Conservation (phyloP, 2,329 filamentous ascomycete genomes). For the Graphilbum fragrans region DNA sequence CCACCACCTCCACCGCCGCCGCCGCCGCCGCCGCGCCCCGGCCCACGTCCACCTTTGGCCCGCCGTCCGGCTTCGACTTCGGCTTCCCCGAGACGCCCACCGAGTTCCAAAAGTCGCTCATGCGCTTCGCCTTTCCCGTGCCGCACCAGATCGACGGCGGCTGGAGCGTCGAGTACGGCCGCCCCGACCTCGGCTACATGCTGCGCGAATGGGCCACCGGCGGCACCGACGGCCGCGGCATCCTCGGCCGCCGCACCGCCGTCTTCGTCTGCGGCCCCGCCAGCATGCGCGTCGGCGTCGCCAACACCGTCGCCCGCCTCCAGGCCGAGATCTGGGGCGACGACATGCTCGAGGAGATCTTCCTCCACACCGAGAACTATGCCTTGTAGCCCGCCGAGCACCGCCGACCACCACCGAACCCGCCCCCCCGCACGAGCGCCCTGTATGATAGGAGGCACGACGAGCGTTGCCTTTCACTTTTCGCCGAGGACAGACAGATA, state of each 20-base stretch:
- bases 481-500: no score
- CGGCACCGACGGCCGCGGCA: conserved; percentile 51
- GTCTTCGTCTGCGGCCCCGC: conserved; percentile 90
- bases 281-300: conserved; percentile 76
- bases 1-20: conserved; percentile 5
- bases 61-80: conserved; percentile 57
- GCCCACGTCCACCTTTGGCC: conserved; percentile 45
- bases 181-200: conserved; percentile 80
- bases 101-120: conserved; percentile 77
- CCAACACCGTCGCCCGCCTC: conserved; percentile 69
- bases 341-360: conserved; percentile 74
- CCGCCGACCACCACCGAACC: no score
- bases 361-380: conserved; percentile 91
- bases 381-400: no score
- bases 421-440: no score
- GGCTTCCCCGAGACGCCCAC: conserved; percentile 77
- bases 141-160: conserved; percentile 59
- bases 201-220: conserved; percentile 69
- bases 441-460: no score
- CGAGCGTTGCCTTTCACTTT: no score
- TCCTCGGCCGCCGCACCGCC: conserved; percentile 69
- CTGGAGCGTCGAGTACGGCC: conserved; percentile 86
- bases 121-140: conserved; percentile 77
- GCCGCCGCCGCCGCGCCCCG: conserved; percentile 16
- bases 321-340: conserved; percentile 77